These are phyloP conservation scores for Backusella tarrabulga DNA, from an alignment of 192 early-diverging fungal species.

Conservation along the genomic window DNA sequence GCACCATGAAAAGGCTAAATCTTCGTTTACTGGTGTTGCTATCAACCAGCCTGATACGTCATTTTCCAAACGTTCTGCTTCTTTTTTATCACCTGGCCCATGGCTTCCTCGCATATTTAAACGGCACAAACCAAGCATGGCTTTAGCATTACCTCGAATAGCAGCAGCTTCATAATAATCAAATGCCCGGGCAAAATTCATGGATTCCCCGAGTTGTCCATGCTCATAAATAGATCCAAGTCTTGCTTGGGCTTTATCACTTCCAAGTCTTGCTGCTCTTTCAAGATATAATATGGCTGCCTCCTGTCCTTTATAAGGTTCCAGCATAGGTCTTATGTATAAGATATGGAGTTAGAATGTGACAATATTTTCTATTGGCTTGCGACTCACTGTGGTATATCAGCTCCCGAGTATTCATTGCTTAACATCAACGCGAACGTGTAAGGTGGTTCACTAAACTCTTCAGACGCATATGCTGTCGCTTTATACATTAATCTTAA, in stretches of 20 bases:
- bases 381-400: slow-evolving; percentile 42
- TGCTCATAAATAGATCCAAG: slow-evolving; percentile 83
- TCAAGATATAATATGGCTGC: slow-evolving; percentile 74
- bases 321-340: not conserved
- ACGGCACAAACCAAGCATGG: slow-evolving; percentile 88
- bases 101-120: slow-evolving; percentile 77
- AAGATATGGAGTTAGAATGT: not conserved
- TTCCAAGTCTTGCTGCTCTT: slow-evolving; percentile 75
- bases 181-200: slow-evolving; percentile 67
- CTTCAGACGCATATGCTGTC: slow-evolving; percentile 65
- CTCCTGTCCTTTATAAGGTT: slow-evolving; percentile 24
- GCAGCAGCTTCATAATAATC: slow-evolving; percentile 82
- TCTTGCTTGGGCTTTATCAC: slow-evolving; percentile 69
- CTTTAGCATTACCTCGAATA: slow-evolving; percentile 70
- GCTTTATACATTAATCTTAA: slow-evolving; percentile 80
- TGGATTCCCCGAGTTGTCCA: slow-evolving; percentile 61
- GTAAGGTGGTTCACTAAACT: slow-evolving; percentile 76
- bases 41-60: slow-evolving; percentile 22
- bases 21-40: not conserved
- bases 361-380: not conserved
- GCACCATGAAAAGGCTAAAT: slow-evolving; percentile 77
- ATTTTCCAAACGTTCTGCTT: not conserved
- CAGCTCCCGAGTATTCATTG: slow-evolving; percentile 49
- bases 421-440: slow-evolving; percentile 80
- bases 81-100: slow-evolving; percentile 21